Conservation (phyloP, 164 flowering plant species). For the Aristolochia contorta region DNA sequence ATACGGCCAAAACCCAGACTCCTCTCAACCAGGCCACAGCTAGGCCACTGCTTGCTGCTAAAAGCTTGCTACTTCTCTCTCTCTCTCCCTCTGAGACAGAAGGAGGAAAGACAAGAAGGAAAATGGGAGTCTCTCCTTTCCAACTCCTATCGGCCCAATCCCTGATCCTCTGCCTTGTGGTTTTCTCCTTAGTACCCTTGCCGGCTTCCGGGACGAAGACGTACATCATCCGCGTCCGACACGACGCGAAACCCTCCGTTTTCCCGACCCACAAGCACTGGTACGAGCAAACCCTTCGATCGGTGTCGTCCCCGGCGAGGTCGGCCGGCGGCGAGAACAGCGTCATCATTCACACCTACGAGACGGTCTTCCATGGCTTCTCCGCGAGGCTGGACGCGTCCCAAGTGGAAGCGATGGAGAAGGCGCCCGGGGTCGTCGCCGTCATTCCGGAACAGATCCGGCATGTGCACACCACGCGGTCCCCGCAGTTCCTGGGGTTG, state of each 20-base stretch:
- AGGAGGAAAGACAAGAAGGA: too few species aligned
- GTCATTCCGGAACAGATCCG: slow-evolving; percentile 76
- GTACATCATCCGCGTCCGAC: slow-evolving; percentile 55
- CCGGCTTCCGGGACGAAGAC: slow-evolving; percentile 17
- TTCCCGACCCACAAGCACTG: slow-evolving; percentile 77
- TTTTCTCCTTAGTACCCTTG: background rate
- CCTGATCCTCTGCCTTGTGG: background rate
- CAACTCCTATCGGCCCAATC: background rate
- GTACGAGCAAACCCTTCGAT: slow-evolving; percentile 64
- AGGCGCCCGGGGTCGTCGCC: slow-evolving; percentile 31
- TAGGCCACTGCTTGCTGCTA: background rate
- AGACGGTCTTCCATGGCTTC: slow-evolving; percentile 75
- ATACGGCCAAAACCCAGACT: too few species aligned
- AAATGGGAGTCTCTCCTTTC: background rate
- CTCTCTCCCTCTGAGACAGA: too few species aligned
- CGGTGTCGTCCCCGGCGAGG: slow-evolving; percentile 14
- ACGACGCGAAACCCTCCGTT: slow-evolving; percentile 64
- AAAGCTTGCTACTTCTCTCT: too few species aligned
- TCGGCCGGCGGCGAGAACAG: background rate
- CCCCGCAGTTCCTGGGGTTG: slow-evolving; percentile 80
- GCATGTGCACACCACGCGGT: slow-evolving; percentile 70
- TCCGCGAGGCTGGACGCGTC: slow-evolving; percentile 49
- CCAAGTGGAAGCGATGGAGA: slow-evolving; percentile 31
- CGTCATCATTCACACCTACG: slow-evolving; percentile 47
- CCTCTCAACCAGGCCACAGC: background rate